These are phyloP conservation scores for Haplosporangium sp. DNA, from an alignment of 371 early-diverging fungal species.

Conservation along the genomic window DNA sequence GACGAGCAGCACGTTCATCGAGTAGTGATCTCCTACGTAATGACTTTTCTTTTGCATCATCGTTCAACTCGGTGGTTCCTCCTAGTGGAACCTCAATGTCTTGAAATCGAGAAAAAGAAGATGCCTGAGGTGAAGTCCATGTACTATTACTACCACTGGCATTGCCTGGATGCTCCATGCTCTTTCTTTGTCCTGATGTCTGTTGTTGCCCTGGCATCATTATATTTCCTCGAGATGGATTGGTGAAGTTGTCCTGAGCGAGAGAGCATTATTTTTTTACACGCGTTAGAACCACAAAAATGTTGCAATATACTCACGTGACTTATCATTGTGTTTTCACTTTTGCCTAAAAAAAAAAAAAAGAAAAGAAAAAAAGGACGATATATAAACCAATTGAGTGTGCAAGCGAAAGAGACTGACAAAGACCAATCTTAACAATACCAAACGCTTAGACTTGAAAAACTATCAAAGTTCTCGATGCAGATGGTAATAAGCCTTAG, in stretches of 20 bases:
- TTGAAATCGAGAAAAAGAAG: conserved; percentile 46
- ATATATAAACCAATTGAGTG: too few species aligned
- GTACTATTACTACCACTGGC: conserved; percentile 1
- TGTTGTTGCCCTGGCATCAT: conserved; percentile 22
- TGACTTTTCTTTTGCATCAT: conserved; percentile 54
- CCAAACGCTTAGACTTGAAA: too few species aligned
- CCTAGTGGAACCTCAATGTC: conserved; percentile 56
- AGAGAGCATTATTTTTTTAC: too few species aligned
- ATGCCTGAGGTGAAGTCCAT: conserved; percentile 24
- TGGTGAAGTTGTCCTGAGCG: neutral
- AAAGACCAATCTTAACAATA: too few species aligned
- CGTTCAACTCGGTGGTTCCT: conserved; percentile 50
- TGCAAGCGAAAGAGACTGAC: too few species aligned
- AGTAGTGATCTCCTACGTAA: conserved; percentile 46
- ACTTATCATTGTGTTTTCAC: too few species aligned
- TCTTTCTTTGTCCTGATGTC: conserved; percentile 15
- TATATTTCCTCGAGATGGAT: neutral
- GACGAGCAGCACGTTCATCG: conserved; percentile 50
- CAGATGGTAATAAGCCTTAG: too few species aligned
- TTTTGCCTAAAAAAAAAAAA: too few species aligned
- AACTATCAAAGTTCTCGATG: too few species aligned
- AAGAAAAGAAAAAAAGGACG: too few species aligned
- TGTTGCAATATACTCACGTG: too few species aligned
- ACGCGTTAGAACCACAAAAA: too few species aligned
- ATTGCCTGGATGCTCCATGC: conserved; percentile 11